Percentiles rank a stretch among this genome's conserved stretches.
These are phyloP conservation scores for Alternaria brassicae DNA, from an alignment of 2,329 filamentous ascomycete genomes.

Conservation along the genomic window DNA sequence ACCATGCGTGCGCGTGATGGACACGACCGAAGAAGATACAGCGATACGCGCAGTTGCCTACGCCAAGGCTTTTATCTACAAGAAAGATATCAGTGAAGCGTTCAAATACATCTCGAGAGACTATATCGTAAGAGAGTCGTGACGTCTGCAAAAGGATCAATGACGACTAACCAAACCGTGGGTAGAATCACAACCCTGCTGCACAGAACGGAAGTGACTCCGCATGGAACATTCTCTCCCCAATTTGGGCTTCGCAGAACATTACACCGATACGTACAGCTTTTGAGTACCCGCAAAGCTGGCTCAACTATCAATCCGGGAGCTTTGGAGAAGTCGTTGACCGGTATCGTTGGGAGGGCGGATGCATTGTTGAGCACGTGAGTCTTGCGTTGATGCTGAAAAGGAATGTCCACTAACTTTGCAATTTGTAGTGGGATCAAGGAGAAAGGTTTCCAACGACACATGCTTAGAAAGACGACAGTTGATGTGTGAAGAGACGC, in stretches of 20 bases:
- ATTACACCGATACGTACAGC: slow-evolving; percentile 34
- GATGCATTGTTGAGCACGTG: slow-evolving; percentile 45
- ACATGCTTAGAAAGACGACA: background rate
- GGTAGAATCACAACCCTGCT: slow-evolving; percentile 41
- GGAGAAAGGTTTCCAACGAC: slow-evolving; percentile 28
- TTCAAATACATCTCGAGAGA: slow-evolving; percentile 37
- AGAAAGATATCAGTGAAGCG: slow-evolving; percentile 38
- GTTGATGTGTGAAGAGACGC: background rate
- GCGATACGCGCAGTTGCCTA: slow-evolving; percentile 29
- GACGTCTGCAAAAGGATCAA: background rate
- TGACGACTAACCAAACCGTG: background rate
- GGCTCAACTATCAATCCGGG: slow-evolving; percentile 34
- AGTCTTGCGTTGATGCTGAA: slow-evolving; percentile 13
- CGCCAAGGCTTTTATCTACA: slow-evolving; percentile 38
- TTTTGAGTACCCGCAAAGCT: slow-evolving; percentile 32
- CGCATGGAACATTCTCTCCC: slow-evolving; percentile 36
- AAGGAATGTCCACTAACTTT: background rate
- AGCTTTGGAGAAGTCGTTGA: slow-evolving; percentile 38
- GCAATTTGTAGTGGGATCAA: slow-evolving; percentile 34
- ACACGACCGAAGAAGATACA: slow-evolving; percentile 22
- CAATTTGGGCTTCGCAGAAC: slow-evolving; percentile 31
- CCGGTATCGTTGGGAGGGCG: slow-evolving; percentile 41
- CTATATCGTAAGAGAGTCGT: slow-evolving; percentile 31
- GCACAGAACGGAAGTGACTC: slow-evolving; percentile 40
- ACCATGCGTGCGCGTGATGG: slow-evolving; percentile 30